phyloP scores from a whole-genome alignment of 352 stramenopile genomes.

The Phytopythium aichiense region DNA sequence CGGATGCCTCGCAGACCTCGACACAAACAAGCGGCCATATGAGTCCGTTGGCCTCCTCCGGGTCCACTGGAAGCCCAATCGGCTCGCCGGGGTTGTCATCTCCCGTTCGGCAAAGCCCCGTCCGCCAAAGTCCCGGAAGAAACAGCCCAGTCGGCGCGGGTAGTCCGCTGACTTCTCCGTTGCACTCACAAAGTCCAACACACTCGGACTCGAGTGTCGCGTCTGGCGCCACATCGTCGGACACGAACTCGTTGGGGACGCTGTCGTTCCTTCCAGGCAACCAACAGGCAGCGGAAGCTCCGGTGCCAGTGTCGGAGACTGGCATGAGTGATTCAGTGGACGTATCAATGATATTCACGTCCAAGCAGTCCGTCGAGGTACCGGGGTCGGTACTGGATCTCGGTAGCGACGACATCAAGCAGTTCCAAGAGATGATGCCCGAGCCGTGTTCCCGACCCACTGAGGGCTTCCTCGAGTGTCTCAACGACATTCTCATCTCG shows the following conservation, averaged over 20 bases:
- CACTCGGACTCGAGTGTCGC: slow-evolving; percentile 59
- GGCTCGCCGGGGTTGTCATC: slow-evolving; percentile 36
- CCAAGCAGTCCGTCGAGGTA: slow-evolving; percentile 30
- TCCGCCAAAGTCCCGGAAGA: slow-evolving; percentile 49
- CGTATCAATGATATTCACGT: slow-evolving; percentile 11
- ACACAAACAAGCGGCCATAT: slow-evolving; percentile 27
- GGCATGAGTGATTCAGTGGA: slow-evolving; percentile 14
- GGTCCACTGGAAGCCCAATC: slow-evolving; percentile 29
- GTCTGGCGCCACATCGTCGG: slow-evolving; percentile 47
- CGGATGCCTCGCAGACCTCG: slow-evolving; percentile 35
- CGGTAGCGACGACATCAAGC: slow-evolving; percentile 71
- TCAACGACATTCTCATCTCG: slow-evolving; percentile 82
- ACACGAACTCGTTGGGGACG: slow-evolving; percentile 60
- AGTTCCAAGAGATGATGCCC: slow-evolving; percentile 68
- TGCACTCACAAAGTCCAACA: slow-evolving; percentile 54
- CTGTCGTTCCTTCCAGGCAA: slow-evolving; percentile 79
- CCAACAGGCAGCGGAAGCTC: slow-evolving; percentile 35
- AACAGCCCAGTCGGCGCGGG: slow-evolving; percentile 41
- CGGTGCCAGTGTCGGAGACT: slow-evolving; percentile 19
- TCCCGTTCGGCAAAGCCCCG: slow-evolving; percentile 39
- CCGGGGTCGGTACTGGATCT: slow-evolving; percentile 54
- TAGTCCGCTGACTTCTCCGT: slow-evolving; percentile 52
- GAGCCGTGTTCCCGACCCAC: slow-evolving; percentile 55
- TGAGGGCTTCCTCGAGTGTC: slow-evolving; percentile 69
- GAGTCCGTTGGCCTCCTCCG: slow-evolving; percentile 10